Evolutionary conservation across 108 stramenopile genomes (phyloP).

Genomic region (Skeletonema potamos): DNA sequence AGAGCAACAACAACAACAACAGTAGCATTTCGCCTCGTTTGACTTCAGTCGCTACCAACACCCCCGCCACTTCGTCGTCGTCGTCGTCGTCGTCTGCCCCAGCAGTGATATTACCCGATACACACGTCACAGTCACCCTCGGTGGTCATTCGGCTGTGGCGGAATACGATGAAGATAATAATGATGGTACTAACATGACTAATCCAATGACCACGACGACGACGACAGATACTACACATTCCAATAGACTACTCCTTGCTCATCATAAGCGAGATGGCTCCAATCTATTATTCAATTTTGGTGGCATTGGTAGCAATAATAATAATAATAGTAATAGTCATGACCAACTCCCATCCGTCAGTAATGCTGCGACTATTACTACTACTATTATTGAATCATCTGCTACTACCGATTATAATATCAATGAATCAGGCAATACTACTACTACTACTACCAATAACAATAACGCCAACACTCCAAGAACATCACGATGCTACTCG

Average conservation of each 20-base stretch:
- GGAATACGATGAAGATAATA: constrained; percentile 59
- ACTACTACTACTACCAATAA: background rate
- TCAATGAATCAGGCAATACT: background rate
- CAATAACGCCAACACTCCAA: constrained; percentile 3
- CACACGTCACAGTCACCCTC: constrained; percentile 74
- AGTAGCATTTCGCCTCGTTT: constrained; percentile 1
- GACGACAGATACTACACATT: too few relatives aligned
- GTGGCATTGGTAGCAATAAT: background rate
- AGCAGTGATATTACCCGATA: constrained; percentile 44
- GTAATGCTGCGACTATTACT: too few relatives aligned
- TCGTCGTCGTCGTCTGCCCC: constrained; percentile 1
- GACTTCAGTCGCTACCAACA: too few relatives aligned
- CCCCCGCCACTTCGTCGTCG: constrained; percentile 47
- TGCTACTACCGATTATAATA: too few relatives aligned
- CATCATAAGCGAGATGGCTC: constrained; percentile 2
- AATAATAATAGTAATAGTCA: background rate
- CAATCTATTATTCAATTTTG: background rate
- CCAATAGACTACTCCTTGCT: too few relatives aligned
- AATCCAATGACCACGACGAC: too few relatives aligned
- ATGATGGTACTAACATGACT: background rate
- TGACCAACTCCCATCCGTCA: too few relatives aligned
- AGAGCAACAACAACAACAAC: background rate
- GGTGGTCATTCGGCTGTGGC: constrained; percentile 69
- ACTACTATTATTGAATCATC: too few relatives aligned
- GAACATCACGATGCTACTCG: constrained; percentile 79